phyloP scores from a whole-genome alignment of 306 rosid genomes.

The Quercus cerris region DNA sequence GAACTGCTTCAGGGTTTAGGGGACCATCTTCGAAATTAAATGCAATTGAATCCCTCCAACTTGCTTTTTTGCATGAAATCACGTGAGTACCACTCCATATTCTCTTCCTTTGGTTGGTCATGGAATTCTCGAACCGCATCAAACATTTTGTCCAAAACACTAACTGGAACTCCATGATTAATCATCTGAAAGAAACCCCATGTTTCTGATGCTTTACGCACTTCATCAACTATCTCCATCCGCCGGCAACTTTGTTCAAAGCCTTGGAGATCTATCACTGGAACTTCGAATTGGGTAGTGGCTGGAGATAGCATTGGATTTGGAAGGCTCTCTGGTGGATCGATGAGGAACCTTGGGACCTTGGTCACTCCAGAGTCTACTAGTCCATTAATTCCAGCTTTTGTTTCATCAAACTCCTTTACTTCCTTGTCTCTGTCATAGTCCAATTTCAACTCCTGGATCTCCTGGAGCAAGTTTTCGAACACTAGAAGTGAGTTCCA shows the following conservation, averaged over 20 bases:
- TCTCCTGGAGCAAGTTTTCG: neutral
- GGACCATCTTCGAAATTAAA: constrained; percentile 68
- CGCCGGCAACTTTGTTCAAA: neutral
- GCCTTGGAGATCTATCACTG: constrained; percentile 57
- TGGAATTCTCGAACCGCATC: constrained; percentile 48
- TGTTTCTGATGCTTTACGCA: too few species aligned
- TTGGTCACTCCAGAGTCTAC: constrained; percentile 50
- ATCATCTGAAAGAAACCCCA: too few species aligned
- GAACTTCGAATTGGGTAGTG: constrained; percentile 29
- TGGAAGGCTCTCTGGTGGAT: constrained; percentile 34
- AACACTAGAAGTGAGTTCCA: constrained; percentile 10
- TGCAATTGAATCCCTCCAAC: constrained; percentile 73
- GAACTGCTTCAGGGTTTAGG: constrained; percentile 41
- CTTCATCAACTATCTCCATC: too few species aligned
- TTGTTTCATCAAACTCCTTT: constrained; percentile 62
- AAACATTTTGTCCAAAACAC: constrained; percentile 39
- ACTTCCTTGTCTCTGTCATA: constrained; percentile 66
- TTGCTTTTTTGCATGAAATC: constrained; percentile 47
- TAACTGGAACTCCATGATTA: too few species aligned
- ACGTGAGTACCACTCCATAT: constrained; percentile 71
- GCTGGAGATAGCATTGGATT: neutral
- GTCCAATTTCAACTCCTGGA: neutral
- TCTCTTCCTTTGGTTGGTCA: constrained; percentile 57
- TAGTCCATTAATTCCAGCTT: constrained; percentile 70
- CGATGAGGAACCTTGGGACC: constrained; percentile 61